Percentiles rank a stretch among this genome's conserved stretches.
Conservation (phyloP, 352 stramenopile species). For the Globisporangium perplexum region DNA sequence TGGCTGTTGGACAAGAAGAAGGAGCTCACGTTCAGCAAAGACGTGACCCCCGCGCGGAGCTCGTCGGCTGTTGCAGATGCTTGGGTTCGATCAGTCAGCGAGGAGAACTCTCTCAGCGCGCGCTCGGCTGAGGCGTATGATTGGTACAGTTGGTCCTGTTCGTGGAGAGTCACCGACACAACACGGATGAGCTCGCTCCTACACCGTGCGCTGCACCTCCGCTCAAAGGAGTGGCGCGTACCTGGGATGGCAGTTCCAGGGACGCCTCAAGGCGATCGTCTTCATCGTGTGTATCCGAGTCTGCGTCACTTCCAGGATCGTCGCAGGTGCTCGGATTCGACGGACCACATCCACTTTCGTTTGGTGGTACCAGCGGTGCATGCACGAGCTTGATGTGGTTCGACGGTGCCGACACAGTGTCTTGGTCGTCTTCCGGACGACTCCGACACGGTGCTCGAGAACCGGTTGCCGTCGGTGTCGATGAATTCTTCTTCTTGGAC, state of each 20-base stretch:
- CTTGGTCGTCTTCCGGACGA: constrained; percentile 3
- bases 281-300: constrained; percentile 1
- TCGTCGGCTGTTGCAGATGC: constrained; percentile 7
- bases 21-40: constrained; percentile 22
- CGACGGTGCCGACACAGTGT: background rate
- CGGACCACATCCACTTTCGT: background rate
- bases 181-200: background rate
- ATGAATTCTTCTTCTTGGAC: constrained; percentile 7
- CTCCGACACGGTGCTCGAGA: background rate
- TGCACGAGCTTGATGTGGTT: constrained; percentile 41
- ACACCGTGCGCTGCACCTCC: background rate
- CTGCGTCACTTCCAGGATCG: background rate
- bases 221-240: constrained; percentile 5
- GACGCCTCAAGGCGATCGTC: constrained; percentile 41
- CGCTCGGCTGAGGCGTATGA: constrained; percentile 17
- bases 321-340: background rate
- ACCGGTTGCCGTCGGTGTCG: background rate
- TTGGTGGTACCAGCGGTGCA: constrained; percentile 20
- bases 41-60: constrained; percentile 15
- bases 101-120: constrained; percentile 22
- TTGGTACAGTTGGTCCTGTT: constrained; percentile 24
- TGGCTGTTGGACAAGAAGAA: constrained; percentile 22
- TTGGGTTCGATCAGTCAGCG: background rate
- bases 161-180: background rate
- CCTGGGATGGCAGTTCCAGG: constrained; percentile 39